Evolutionary conservation across 2,329 filamentous ascomycete species (phyloP).

Genomic region (Aureobasidium sp.): DNA sequence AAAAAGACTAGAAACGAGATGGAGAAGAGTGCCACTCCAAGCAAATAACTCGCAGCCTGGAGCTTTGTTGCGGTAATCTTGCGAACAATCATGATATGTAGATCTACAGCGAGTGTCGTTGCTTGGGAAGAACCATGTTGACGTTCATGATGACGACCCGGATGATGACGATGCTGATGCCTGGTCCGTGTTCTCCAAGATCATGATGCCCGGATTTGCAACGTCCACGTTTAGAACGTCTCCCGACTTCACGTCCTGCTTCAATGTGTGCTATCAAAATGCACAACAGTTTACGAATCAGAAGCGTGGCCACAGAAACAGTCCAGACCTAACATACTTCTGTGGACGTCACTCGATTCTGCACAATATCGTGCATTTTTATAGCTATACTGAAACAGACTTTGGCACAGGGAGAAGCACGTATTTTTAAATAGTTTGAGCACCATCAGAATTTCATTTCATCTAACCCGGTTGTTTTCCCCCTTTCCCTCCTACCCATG

Average conservation of each 20-base stretch:
- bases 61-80: slow-evolving; percentile 42
- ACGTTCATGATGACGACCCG: neutral
- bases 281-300: neutral
- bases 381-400: neutral
- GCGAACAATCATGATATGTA: neutral
- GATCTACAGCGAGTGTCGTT: neutral
- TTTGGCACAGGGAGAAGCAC: neutral
- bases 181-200: neutral
- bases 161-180: neutral
- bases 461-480: neutral
- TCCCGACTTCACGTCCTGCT: neutral
- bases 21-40: slow-evolving; percentile 75
- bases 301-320: neutral
- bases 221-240: neutral
- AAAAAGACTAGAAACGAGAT: slow-evolving; percentile 87
- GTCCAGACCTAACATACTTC: neutral
- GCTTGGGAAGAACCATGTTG: neutral
- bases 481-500: neutral
- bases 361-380: neutral
- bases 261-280: neutral
- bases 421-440: neutral
- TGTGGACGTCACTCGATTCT: neutral
- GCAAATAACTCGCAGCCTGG: slow-evolving; percentile 62
- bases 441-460: neutral
- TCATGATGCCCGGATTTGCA: neutral